Conservation (phyloP, 768 basidiomycete species). For the Jaapia argillacea region DNA sequence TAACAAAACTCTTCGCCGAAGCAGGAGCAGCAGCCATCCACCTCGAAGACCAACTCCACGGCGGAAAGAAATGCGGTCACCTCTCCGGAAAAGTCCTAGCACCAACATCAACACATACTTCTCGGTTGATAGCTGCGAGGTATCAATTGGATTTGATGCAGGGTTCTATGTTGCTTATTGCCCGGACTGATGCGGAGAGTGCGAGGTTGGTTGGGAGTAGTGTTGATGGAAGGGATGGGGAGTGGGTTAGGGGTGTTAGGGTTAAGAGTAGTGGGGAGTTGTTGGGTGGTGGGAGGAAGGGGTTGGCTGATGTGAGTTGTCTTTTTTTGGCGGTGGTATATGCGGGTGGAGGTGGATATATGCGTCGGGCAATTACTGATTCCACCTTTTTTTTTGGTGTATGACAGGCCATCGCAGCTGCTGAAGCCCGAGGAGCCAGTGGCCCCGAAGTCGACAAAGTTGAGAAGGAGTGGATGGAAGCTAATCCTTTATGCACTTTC, state of each 20-base stretch:
- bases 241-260: slow-evolving; percentile 59
- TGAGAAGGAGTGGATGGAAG: slow-evolving; percentile 66
- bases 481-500: slow-evolving; percentile 70
- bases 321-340: slow-evolving; percentile 20
- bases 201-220: slow-evolving; percentile 78
- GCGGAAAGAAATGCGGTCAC: slow-evolving; percentile 94
- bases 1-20: slow-evolving; percentile 92
- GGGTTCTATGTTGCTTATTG: slow-evolving; percentile 81
- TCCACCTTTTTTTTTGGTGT: no score
- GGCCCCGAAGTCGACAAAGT: slow-evolving; percentile 64
- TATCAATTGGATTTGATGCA: slow-evolving; percentile 90
- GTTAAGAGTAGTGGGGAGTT: neutral
- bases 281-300: neutral
- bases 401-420: slow-evolving; percentile 57
- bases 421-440: slow-evolving; percentile 49
- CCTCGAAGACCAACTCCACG: slow-evolving; percentile 89
- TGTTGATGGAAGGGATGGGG: slow-evolving; percentile 76
- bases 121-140: slow-evolving; percentile 74
- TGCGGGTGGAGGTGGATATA: slow-evolving; percentile 43
- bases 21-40: slow-evolving; percentile 88
- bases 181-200: slow-evolving; percentile 87
- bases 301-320: neutral
- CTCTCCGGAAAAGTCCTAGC: slow-evolving; percentile 90
- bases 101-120: slow-evolving; percentile 79
- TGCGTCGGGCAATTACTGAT: no score